Conservation (phyloP, 306 rosid species). For the Phaseolus lunatus region DNA sequence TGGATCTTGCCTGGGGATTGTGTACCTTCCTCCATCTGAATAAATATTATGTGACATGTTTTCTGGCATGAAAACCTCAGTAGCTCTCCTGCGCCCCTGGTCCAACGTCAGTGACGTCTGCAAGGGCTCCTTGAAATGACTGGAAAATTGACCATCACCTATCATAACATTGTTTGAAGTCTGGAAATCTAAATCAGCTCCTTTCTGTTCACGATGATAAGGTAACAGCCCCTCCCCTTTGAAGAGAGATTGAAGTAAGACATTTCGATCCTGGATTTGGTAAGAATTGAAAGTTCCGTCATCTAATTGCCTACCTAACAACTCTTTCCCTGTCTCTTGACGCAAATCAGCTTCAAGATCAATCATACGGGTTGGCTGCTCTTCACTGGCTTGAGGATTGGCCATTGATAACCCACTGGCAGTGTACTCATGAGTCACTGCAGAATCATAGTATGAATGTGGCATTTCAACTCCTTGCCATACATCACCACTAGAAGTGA, state of each 20-base stretch:
- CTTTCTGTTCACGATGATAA: constrained; percentile 72
- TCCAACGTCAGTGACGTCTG: constrained; percentile 67
- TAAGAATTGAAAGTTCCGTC: constrained; percentile 65
- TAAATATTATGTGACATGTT: constrained; percentile 60
- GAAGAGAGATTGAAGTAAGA: constrained; percentile 73
- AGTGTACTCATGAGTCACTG: constrained; percentile 59
- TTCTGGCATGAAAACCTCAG: constrained; percentile 62
- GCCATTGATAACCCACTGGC: constrained; percentile 56
- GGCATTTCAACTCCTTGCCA: constrained; percentile 72
- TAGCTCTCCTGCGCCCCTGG: constrained; percentile 63
- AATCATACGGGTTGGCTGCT: constrained; percentile 52
- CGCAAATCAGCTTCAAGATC: constrained; percentile 66
- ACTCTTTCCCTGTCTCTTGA: constrained; percentile 58
- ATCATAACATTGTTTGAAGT: constrained; percentile 60
- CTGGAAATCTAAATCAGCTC: constrained; percentile 60
- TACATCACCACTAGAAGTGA: constrained; percentile 59
- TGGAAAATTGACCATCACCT: constrained; percentile 63
- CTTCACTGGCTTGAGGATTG: constrained; percentile 59
- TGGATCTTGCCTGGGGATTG: constrained; percentile 60
- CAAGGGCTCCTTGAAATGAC: constrained; percentile 72
- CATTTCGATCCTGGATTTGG: constrained; percentile 72
- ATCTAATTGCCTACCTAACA: constrained; percentile 59
- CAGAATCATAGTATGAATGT: constrained; percentile 73
- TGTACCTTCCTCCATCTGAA: constrained; percentile 70
- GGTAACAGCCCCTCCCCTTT: constrained; percentile 69